These are phyloP conservation scores for Rauvolfia tetraphylla DNA, from an alignment of 257 asterid genomes.

Conservation along the genomic window DNA sequence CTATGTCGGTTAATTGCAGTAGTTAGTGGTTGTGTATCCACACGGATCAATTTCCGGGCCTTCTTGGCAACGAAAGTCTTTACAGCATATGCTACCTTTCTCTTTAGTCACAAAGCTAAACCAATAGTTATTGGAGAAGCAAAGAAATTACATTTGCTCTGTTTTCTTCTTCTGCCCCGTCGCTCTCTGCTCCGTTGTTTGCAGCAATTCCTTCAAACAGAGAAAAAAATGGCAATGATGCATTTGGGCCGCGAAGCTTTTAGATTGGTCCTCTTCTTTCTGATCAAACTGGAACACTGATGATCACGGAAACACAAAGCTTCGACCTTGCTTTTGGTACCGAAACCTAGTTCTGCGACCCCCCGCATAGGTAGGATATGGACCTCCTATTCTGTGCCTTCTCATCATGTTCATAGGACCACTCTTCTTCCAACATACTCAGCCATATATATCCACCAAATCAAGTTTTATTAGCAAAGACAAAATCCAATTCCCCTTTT, in stretches of 20 bases:
- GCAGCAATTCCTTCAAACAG: background rate
- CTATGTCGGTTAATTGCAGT: too few species aligned
- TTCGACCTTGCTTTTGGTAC: background rate
- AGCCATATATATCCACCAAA: background rate
- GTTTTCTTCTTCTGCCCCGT: background rate
- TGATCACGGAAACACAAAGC: background rate
- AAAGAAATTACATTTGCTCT: too few species aligned
- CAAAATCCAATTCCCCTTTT: background rate
- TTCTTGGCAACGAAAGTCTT: background rate
- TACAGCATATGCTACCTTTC: background rate
- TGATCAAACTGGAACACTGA: background rate
- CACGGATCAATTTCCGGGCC: background rate
- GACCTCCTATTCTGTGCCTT: background rate
- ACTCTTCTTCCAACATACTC: background rate
- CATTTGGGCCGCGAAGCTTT: background rate
- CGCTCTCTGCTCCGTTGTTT: background rate
- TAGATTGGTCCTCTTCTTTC: conserved; percentile 3
- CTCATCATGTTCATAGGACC: background rate
- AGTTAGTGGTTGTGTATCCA: too few species aligned
- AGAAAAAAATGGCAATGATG: background rate
- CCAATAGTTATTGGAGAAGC: too few species aligned
- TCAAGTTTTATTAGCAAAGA: background rate
- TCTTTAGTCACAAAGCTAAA: too few species aligned
- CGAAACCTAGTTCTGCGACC: background rate
- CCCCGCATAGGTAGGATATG: background rate